Evolutionary conservation across 768 basidiomycete genomes (phyloP), one percentile per base, ranked within the genome.

Genomic region (Pholiota conissans): DNA sequence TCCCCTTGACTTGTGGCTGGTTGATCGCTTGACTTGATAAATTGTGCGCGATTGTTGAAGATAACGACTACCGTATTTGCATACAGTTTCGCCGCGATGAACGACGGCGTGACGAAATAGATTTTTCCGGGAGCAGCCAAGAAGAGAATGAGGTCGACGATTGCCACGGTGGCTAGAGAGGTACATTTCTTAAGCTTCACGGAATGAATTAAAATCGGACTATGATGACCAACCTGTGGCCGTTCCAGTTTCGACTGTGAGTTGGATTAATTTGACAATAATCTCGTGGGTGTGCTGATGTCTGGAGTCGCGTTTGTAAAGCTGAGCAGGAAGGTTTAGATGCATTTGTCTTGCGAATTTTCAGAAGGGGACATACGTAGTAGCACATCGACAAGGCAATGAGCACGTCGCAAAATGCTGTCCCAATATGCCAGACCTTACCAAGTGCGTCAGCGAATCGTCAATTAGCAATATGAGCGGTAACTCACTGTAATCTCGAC

Each of bases 31-130:
- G 49, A 34, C 1, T 34, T 54, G 7, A 54, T 13, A 34, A 54
- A 46, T 32, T 54, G 53, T 14, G 42, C 42, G 14, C 42, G 40
- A 42, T 54, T 54, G 18, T 54, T 54, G 20, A 54, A 52, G n/a
- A 52, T 27, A 3, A 52, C 50, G 5, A 52, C 50, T 35, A 52
- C 50, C 4, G 50, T 39, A 52, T 52, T 52, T 8, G 34, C 50
- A 16, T 52, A 52, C 7, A 52, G 50, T 9, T 52, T 52, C 0
- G 50, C 50, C 1, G 50, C 50, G 18, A 52, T 39, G 22, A 52
- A 52, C 3, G 50, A 35, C 13, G 50, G 50, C 30, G 50, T 39
- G 2, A 52, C 35, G 18, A 52, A 52, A 9, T 52, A 52, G 5
- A 52, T 39, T 35, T 52, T 52, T 14, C 50, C 50, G 1, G 50